Evolutionary conservation across 257 asterid species (phyloP).

Genomic region (Nicotiana knightiana): DNA sequence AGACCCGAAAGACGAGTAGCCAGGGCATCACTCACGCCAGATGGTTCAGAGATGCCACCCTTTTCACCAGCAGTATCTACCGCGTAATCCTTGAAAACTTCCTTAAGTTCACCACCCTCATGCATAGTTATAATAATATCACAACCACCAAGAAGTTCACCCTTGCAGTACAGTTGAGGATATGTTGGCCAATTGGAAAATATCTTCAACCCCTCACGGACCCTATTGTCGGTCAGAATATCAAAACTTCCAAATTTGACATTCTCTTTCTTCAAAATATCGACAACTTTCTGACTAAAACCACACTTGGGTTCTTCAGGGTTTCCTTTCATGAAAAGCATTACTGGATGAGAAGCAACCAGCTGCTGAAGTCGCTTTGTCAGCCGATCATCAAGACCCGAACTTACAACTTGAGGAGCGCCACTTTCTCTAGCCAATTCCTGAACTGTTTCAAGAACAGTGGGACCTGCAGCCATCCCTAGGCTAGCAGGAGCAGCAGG

Average conservation of each 20-base stretch:
- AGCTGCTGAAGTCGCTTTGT: constrained; percentile 60
- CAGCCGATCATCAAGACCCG: constrained; percentile 33
- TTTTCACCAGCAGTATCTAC: constrained; percentile 39
- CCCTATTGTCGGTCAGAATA: constrained; percentile 59
- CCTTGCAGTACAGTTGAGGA: constrained; percentile 92
- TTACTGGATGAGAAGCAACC: constrained; percentile 56
- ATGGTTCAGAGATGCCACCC: constrained; percentile 44
- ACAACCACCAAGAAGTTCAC: constrained; percentile 94
- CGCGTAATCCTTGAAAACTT: constrained; percentile 61
- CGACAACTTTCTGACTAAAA: constrained; percentile 83
- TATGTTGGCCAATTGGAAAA: constrained; percentile 95
- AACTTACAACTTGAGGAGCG: constrained; percentile 30
- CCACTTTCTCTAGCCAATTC: constrained; percentile 56
- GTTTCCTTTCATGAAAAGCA: constrained; percentile 95
- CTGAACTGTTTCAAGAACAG: constrained; percentile 72
- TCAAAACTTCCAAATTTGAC: constrained; percentile 85
- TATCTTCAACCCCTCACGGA: constrained; percentile 88
- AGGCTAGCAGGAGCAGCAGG: constrained; percentile 98
- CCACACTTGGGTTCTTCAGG: constrained; percentile 89
- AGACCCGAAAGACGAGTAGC: constrained; percentile 50
- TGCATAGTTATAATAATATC: constrained; percentile 87
- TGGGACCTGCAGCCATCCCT: constrained; percentile 96
- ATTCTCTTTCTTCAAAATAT: constrained; percentile 73
- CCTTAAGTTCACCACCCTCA: constrained; percentile 75
- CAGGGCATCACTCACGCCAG: constrained; percentile 56